phyloP scores from a whole-genome alignment of 345 rosid species.

The Trapa bicornis region DNA sequence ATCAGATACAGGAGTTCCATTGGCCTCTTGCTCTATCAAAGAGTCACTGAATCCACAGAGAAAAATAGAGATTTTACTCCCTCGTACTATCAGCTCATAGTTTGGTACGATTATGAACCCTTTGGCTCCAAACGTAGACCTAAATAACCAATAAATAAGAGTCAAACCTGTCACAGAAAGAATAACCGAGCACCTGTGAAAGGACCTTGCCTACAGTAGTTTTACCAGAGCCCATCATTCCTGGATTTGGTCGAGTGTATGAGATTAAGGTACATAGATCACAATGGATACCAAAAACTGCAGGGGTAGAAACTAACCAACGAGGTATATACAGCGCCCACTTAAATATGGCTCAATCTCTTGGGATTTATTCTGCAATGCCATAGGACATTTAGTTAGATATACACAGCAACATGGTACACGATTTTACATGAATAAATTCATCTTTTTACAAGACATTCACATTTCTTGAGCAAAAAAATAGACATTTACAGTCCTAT shows the following conservation, averaged over 20 bases:
- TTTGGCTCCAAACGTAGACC: background rate
- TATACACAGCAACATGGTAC: conserved; percentile 10
- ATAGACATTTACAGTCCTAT: background rate
- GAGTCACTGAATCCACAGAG: conserved; percentile 40
- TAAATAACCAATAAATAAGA: background rate
- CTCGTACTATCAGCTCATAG: too few relatives aligned
- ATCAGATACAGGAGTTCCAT: conserved; percentile 69
- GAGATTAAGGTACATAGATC: background rate
- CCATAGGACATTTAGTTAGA: conserved; percentile 13
- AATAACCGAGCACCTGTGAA: conserved; percentile 54
- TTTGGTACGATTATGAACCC: background rate
- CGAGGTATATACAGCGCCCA: conserved; percentile 80
- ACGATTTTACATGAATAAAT: background rate
- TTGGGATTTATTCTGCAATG: conserved; percentile 63
- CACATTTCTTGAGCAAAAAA: background rate
- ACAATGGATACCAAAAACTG: background rate
- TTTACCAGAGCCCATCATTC: conserved; percentile 99
- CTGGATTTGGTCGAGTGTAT: conserved; percentile 22
- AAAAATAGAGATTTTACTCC: background rate
- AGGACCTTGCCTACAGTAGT: conserved; percentile 82
- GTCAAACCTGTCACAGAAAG: conserved; percentile 74
- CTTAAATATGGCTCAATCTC: conserved; percentile 60
- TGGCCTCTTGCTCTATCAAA: conserved; percentile 50
- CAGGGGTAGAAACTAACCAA: conserved; percentile 52
- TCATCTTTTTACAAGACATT: background rate